Conservation (phyloP, 441 rosid genomes). For the Arabidopsis hybrid region DNA sequence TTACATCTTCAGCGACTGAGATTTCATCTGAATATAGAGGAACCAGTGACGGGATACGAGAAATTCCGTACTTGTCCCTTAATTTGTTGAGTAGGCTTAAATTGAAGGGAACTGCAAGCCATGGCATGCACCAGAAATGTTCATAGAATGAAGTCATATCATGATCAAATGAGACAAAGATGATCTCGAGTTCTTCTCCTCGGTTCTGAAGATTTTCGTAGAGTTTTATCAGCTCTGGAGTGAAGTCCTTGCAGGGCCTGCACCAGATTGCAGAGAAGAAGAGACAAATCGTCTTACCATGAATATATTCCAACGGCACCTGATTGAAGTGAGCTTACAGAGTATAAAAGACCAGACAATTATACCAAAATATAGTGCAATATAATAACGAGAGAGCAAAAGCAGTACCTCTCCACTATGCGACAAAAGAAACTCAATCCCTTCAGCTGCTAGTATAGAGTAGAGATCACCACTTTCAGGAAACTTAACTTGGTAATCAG, state of each 20-base stretch:
- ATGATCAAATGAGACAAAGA: slow-evolving; percentile 73
- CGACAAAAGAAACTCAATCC: slow-evolving; percentile 68
- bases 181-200: slow-evolving; percentile 68
- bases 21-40: slow-evolving; percentile 58
- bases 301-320: slow-evolving; percentile 67
- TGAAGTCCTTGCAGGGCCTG: slow-evolving; percentile 74
- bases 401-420: slow-evolving; percentile 57
- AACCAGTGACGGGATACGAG: slow-evolving; percentile 68
- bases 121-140: slow-evolving; percentile 77
- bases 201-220: slow-evolving; percentile 52
- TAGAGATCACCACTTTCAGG: slow-evolving; percentile 44
- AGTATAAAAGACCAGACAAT: slow-evolving; percentile 6
- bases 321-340: slow-evolving; percentile 38
- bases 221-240: slow-evolving; percentile 66
- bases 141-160: slow-evolving; percentile 65
- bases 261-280: slow-evolving; percentile 93
- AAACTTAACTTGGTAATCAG: slow-evolving; percentile 41
- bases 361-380: background rate
- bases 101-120: slow-evolving; percentile 80
- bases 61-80: slow-evolving; percentile 51
- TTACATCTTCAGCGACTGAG: slow-evolving; percentile 58
- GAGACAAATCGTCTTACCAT: slow-evolving; percentile 62
- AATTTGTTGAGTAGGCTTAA: slow-evolving; percentile 50
- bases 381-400: background rate
- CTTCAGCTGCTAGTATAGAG: slow-evolving; percentile 59